phyloP scores from a whole-genome alignment of 306 rosid species.

The Casuarina cunninghamiana region DNA sequence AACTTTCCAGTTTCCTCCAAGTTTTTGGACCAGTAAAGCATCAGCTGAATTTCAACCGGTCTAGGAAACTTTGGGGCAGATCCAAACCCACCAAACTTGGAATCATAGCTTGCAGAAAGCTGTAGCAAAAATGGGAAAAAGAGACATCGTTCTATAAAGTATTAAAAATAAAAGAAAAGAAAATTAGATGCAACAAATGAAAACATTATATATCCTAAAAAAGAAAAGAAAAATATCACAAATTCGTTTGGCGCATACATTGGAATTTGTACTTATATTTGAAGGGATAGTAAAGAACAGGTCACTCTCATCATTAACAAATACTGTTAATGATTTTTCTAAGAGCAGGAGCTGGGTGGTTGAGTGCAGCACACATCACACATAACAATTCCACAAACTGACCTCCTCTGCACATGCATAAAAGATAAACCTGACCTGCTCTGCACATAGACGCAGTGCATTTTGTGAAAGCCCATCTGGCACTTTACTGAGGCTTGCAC shows the following conservation, averaged over 20 bases:
- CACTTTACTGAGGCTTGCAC: conserved; percentile 65
- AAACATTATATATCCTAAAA: neutral
- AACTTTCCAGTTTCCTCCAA: conserved; percentile 61
- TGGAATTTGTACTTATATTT: neutral
- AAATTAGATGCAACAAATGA: conserved; percentile 1
- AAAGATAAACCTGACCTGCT: conserved; percentile 43
- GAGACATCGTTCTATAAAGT: conserved; percentile 18
- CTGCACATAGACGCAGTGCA: conserved; percentile 67
- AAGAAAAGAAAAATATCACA: neutral
- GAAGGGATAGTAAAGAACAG: neutral
- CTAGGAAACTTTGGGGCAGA: conserved; percentile 96
- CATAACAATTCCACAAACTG: neutral
- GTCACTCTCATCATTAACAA: no score
- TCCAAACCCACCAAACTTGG: conserved; percentile 86
- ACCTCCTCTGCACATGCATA: conserved; percentile 58
- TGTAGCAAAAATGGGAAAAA: conserved; percentile 34
- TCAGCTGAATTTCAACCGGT: conserved; percentile 89
- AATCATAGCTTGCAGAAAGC: conserved; percentile 81
- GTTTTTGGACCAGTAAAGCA: conserved; percentile 75
- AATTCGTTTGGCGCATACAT: neutral
- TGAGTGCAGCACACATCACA: neutral
- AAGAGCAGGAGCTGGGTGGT: neutral
- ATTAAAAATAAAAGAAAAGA: conserved; percentile 19
- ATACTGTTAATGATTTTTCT: no score
- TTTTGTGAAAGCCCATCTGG: conserved; percentile 61